Base-by-base conservation (phyloP, 345 rosid genomes). In the Linum tenue region DNA sequence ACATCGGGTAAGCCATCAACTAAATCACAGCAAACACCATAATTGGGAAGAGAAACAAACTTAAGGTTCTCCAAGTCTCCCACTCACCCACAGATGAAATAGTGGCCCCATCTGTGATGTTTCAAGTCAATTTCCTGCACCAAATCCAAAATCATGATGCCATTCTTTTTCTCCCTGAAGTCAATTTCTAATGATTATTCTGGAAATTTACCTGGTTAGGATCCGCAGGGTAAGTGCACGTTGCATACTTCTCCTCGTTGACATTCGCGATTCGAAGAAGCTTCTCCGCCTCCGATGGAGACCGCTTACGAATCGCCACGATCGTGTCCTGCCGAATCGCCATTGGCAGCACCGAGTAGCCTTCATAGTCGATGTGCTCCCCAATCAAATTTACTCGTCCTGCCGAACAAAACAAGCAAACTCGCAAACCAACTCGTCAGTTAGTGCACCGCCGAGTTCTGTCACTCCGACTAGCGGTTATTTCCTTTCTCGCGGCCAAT, bases 351-450 rank as follows among this genome's bases (percentile, higher is more conserved):
- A 91, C 99, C 0, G 99, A 94, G 73, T 94, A 94, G 12, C 99
- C 99, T 71, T 94, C 99, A 71, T 94, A 94, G 60, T 94, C 99
- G 64, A 94, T 87, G 71, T 94, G 99, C 64, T 91, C 99, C 66
- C 99, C 99, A 1, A 94, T 94, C 88, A 94, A 76, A 78, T 90
- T 94, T 77, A 94, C 97, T 81, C 99, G 83, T 70, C 99, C 99
- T 94, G 72, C 57, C 73, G 22, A 4, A 16, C 59, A 35, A 56
- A 48, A 39, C 16, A 35, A 60, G 42, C 35, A 40, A 39, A 41
- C 22, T n/a, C 7, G 41, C 10, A 5, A 17, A 56, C 5, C 2
- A 5, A 39, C 40, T 55, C n/a, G 9, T 10, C 53, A 48, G 9
- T 4, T 48, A 22, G 31, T 22, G 31, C 31, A 22, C 31, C 31